Base-by-base conservation (phyloP, 306 rosid species). In the Rubus parviflorus region DNA sequence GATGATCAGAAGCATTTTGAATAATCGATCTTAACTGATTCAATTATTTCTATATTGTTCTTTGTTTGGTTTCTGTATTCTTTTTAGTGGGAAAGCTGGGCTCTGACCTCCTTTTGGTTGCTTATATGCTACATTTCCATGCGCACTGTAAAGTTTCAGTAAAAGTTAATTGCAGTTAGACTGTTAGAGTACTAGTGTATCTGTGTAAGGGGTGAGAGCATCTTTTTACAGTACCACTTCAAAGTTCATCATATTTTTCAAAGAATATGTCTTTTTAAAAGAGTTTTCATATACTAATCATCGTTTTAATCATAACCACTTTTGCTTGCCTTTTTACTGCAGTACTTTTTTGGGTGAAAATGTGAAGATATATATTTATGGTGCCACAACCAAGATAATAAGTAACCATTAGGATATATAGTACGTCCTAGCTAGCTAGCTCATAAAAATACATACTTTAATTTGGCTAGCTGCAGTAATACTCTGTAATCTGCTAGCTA, bases 81-180 rank as follows among this genome's bases (percentile, higher is more conserved):
- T 75, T 83, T 84, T 65, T 76, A 80, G 83, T 81, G 89, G 86
- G 87, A 86, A 87, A 86, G 88, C 80, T 38, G 48, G 66, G 48
- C 6, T 88, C 83, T 85, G 92, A 82, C 87, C 70, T 73, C 81
- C 83, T 87, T 92, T 90, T 83, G 77, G 83, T 84, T 86, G 90
- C 79, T 82, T 72, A 81, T 68, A 77, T 78, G 84, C 82, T 83
- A 63, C 46, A 64, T 37, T 81, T 84, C 90, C 98, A 92, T 92
- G 97, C 95, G 96, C 98, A 89, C 93, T 84, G 90, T 83, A 90
- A 88, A 90, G 90, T 85, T 89, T 75, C 88, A 83, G 82, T 72
- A 79, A 82, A 79, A 49, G 42, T 62, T 64, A 35, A 47, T 43
- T 67, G 41, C n/a, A 10, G 57, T 40, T 75, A 45, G 41, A 63